Evolutionary conservation across 768 basidiomycete genomes (phyloP), one percentile per base, ranked within the genome.

Genomic region (Cyclocybe cylindracea): DNA sequence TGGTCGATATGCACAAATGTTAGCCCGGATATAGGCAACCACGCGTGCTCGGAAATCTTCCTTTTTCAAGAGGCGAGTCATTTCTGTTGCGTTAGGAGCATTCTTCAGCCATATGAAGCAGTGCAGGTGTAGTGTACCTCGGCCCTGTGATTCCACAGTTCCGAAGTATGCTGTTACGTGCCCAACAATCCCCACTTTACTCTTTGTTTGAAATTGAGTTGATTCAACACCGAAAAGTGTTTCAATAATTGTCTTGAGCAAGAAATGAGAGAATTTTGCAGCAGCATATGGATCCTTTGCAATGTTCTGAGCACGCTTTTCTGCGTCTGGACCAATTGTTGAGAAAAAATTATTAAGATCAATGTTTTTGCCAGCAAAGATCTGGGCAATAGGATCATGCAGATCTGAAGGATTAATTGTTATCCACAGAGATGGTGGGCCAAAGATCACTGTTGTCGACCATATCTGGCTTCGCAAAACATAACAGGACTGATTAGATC

Each of bases 341-440:
- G 16, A 7, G 0, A 53, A 4, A 47, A 77, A 75, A 2, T 51
- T 3, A 45, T 78, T 70, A 13, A 78, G 39, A 46, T 78, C 64
- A 7, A 78, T 75, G 0, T 70, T 47, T 44, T 62, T 66, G 0
- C 74, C 74, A 0, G 64, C 65, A 36, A 77, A 66, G 0, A 76
- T 54, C 54, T 75, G 74, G 0, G 68, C 68, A 19, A 78, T 66
- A 0, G 77, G 78, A 53, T 78, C 74, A 33, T 75, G 67, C 0
- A 69, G 44, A 54, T 79, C 74, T 0, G 51, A 47, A 1, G 71
- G 74, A 51, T 78, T 78, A 2, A 78, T 72, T 0, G 75, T 78
- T 0, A 76, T 54, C 75, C 75, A 78, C 0, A 77, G 31, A 4
- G 51, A 55, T 1, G 69, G 67, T 11, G 76, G 70, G 2, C 56